phyloP scores from a whole-genome alignment of 306 rosid genomes.

The Fragaria vesca region DNA sequence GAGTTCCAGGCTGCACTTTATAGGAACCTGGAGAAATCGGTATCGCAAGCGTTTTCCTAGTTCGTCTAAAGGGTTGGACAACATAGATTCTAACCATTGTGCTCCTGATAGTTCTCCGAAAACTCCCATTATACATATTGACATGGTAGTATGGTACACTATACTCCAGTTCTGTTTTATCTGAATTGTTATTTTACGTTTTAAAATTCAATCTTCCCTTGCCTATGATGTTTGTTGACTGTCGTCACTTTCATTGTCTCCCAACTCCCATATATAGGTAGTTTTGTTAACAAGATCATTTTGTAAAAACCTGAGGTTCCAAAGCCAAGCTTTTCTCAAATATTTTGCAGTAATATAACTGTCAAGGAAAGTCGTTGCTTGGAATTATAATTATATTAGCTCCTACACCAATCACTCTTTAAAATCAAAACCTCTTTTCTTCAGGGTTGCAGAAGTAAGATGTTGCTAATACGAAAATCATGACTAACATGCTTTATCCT shows the following conservation, averaged over 20 bases:
- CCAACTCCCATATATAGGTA: not conserved
- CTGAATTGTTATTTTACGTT: conserved; percentile 13
- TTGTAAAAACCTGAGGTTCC: not conserved
- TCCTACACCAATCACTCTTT: not conserved
- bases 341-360: not conserved
- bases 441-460: not conserved
- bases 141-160: conserved; percentile 92
- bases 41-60: conserved; percentile 69
- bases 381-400: not conserved
- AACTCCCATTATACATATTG: conserved; percentile 67
- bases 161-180: conserved; percentile 17
- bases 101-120: conserved; percentile 28
- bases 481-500: not conserved
- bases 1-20: conserved; percentile 90
- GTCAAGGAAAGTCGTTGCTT: not conserved
- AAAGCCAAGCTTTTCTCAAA: too few relatives aligned
- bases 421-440: not conserved
- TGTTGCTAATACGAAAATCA: not conserved
- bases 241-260: not conserved
- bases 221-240: not conserved
- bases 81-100: conserved; percentile 31
- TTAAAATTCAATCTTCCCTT: not conserved
- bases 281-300: not conserved
- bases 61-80: conserved; percentile 40
- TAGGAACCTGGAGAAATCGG: conserved; percentile 94